Base-by-base conservation (phyloP, 2,329 filamentous ascomycete genomes). In the Trichoderma endophyticum region DNA sequence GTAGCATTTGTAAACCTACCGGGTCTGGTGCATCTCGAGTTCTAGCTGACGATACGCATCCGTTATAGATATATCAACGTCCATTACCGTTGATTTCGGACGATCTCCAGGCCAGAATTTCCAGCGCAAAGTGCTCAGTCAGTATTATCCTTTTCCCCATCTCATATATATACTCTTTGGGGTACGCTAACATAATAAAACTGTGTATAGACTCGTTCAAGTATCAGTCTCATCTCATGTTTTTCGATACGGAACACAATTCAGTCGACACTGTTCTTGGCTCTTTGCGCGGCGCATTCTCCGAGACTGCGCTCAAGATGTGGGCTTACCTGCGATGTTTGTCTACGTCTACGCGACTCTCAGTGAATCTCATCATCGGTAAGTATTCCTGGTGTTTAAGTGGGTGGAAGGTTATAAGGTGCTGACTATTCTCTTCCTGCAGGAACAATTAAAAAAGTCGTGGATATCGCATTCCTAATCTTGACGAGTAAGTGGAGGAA, bases 181-280 rank as follows among this genome's bases (percentile, higher is more conserved):
- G n/a, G 28, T 9, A 24, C 39, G 12, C 57, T 73, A 9, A 74
- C 54, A 24, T 36, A 5, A 8, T 12, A 15, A n/a, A 39, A 69
- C 56, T 21, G 6, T 26, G 88, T 86, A 86, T 77, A 89, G 87
- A 86, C 76, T 83, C 90, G 4, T 94, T 98, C 84, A 95, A 94
- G 80, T 90, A 96, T 67, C 93, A 97, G 79, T 91, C 94, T 66
- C 92, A 96, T 76, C 85, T 89, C 64, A 95, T 97, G 90, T 92
- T 94, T 79, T 91, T 93, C 76, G 94, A 97, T 80, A 93, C 92
- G 5, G 82, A 86, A 4, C 91, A 95, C 83, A 98, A 98, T 82
- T 88, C 90, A 4, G 79, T 87, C 8, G 75, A 79, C 4, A 93
- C 90, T 0, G 92, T 96, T 14, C 84, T 95, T 5, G 81, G 83